Evolutionary conservation across 345 rosid species (phyloP).

Genomic region (Moringa oleifera): DNA sequence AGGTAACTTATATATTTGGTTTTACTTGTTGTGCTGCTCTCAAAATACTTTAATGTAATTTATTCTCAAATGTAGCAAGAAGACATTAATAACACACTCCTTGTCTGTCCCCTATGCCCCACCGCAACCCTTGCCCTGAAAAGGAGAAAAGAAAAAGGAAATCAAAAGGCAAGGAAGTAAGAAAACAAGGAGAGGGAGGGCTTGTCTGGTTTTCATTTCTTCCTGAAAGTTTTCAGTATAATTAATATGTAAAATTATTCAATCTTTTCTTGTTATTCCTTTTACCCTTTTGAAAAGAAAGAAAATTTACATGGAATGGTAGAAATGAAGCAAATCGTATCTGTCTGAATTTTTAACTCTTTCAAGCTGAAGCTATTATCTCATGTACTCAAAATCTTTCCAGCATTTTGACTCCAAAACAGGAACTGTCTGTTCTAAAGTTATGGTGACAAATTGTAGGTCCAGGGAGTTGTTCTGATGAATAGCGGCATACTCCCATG

Average conservation of each 20-base stretch:
- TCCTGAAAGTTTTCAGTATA: neutral
- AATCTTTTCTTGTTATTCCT: neutral
- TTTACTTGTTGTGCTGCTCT: neutral
- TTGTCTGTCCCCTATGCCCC: too few species aligned
- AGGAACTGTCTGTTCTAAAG: neutral
- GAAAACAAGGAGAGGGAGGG: neutral
- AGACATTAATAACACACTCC: neutral
- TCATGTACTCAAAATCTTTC: neutral
- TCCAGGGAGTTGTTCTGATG: conserved; percentile 65
- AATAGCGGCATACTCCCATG: conserved; percentile 71
- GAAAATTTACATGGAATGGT: too few species aligned
- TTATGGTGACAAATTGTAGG: conserved; percentile 36
- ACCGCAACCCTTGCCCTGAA: too few species aligned
- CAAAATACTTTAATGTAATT: neutral
- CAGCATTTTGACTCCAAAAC: neutral
- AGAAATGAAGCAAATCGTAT: neutral
- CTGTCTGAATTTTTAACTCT: neutral
- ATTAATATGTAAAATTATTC: too few species aligned
- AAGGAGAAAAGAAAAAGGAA: too few species aligned
- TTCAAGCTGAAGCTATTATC: neutral
- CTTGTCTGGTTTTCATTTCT: neutral
- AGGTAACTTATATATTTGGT: conserved; percentile 41
- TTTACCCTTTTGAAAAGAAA: too few species aligned
- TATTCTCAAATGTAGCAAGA: neutral
- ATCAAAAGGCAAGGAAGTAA: neutral